These are phyloP conservation scores for Lactarius quietus DNA, from an alignment of 768 basidiomycete species.

Conservation along the genomic window DNA sequence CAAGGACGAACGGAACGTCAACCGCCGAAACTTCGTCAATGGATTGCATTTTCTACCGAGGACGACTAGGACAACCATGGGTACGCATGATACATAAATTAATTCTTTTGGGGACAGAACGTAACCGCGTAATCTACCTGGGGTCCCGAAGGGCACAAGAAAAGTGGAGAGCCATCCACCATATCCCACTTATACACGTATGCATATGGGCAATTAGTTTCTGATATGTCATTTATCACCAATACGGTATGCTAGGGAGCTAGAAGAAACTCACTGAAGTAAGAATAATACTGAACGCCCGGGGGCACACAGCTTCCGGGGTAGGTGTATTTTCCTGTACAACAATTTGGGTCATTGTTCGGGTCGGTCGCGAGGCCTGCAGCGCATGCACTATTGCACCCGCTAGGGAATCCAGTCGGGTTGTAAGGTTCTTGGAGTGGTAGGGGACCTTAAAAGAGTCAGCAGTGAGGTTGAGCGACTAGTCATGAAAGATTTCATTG, in stretches of 20 bases:
- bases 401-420: conserved; percentile 37
- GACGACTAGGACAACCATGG: too few relatives aligned
- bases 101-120: conserved; percentile 44
- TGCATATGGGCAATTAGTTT: too few relatives aligned
- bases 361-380: conserved; percentile 35
- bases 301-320: conserved; percentile 54
- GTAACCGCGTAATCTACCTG: conserved; percentile 44
- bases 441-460: conserved; percentile 31
- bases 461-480: conserved; percentile 20
- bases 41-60: too few relatives aligned
- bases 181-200: conserved; percentile 55
- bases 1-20: too few relatives aligned
- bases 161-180: conserved; percentile 38
- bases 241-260: too few relatives aligned
- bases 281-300: too few relatives aligned
- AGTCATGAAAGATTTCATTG: background rate
- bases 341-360: conserved; percentile 52
- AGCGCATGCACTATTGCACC: conserved; percentile 43
- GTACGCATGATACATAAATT: too few relatives aligned
- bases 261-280: too few relatives aligned
- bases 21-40: too few relatives aligned
- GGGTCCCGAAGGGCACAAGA: conserved; percentile 37
- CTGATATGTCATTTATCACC: too few relatives aligned
- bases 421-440: conserved; percentile 37
- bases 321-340: conserved; percentile 51